Evolutionary conservation across 805 yeast genomes (phyloP), one percentile per base, ranked within the genome.

Genomic region (Cyberlindnera galapagoensis): DNA sequence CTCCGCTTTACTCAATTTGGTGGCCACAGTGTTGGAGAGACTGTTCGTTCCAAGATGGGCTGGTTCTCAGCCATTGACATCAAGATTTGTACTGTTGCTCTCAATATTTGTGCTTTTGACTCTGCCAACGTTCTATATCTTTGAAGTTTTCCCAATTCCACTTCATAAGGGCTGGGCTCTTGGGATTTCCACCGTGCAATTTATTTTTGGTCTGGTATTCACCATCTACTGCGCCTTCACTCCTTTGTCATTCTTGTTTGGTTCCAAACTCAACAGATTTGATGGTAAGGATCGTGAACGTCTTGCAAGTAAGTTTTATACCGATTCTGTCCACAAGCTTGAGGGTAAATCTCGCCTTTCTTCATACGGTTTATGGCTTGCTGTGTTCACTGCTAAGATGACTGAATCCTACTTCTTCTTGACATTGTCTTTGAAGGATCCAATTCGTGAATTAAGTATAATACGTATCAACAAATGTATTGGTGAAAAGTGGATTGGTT

Each of bases 321-420:
- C 87, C 0, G 70, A 75, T 9, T 71, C 76, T 7, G 70, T 80
- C 35, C 71, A 72, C 34, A 47, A 54, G 15, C 59, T 82, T 8
- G 55, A 51, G 11, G 80, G 80, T 0, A 65, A 74, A 24, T 73
- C 74, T 33, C 59, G 60, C 28, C 58, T 75, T 36, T 71, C 85
- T 4, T 83, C 94, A 0, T 67, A 70, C 50, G 78, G 81, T 0
- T 56, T 84, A 36, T 81, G 94, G 87, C 24, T 71, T 14, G 68
- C 74, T 1, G 80, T 84, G 0, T 81, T 82, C 43, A 42, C 66
- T 7, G 76, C 83, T 3, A 84, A 84, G 49, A 75, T 78, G 42
- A 51, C 74, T 15, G 94, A 84, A 52, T 83, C 94, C 0, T 84
- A 84, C 53, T 81, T 80, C 54, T 84, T 81, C 45, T 59, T 84